Conservation (phyloP, 441 rosid species). For the Populus hybrid region DNA sequence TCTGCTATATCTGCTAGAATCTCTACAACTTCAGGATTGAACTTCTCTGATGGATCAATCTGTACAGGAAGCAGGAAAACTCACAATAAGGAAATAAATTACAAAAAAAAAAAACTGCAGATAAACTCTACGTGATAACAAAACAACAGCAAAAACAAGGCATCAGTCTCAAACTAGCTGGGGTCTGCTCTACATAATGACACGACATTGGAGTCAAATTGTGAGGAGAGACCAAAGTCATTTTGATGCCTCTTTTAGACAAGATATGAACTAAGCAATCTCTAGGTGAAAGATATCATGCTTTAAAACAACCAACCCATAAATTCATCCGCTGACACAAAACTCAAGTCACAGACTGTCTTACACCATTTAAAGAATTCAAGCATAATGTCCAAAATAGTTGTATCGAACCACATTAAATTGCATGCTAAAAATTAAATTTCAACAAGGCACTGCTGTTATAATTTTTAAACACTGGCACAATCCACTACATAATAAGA, state of each 20-base stretch:
- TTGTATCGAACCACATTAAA: neutral
- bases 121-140: neutral
- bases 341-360: neutral
- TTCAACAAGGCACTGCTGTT: neutral
- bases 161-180: neutral
- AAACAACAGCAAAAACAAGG: neutral
- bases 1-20: slow-evolving; percentile 88
- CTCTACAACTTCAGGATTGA: slow-evolving; percentile 91
- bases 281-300: neutral
- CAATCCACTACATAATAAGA: neutral
- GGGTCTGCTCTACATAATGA: neutral
- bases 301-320: neutral
- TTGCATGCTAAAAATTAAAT: neutral
- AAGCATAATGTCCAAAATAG: neutral
- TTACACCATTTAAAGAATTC: neutral
- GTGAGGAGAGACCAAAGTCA: neutral
- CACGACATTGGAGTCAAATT: neutral
- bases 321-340: neutral
- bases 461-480: neutral
- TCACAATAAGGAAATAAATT: slow-evolving; percentile 5
- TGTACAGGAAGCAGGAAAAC: slow-evolving; percentile 30
- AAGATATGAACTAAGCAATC: neutral
- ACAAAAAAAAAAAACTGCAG: neutral
- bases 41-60: slow-evolving; percentile 85
- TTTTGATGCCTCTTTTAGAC: neutral